A percentile compares a stretch with the other conserved stretches of the same genome.
These are phyloP conservation scores for Linum lewisii DNA, from an alignment of 345 rosid species.

Conservation along the genomic window DNA sequence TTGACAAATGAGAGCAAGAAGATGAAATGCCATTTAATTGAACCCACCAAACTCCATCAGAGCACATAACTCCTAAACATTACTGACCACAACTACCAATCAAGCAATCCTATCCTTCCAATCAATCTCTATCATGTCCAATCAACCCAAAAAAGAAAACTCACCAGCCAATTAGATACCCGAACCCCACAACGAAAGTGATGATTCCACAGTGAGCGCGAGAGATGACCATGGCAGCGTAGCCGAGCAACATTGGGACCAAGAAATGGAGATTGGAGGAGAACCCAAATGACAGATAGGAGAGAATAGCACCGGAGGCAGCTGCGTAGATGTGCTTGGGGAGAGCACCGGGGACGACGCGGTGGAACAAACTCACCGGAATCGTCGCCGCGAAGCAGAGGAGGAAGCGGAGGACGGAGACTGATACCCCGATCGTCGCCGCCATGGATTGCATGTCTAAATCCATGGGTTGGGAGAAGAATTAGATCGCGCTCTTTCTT, in stretches of 20 bases:
- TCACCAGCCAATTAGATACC: conserved; percentile 90
- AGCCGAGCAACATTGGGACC: conserved; percentile 71
- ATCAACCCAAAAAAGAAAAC: not conserved
- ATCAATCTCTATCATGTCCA: not conserved
- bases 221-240: conserved; percentile 59
- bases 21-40: not conserved
- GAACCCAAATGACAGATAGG: conserved; percentile 75
- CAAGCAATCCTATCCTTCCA: not conserved
- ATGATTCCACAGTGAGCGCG: conserved; percentile 61
- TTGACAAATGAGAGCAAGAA: not conserved
- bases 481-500: not conserved
- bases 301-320: conserved; percentile 52
- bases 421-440: conserved; percentile 65
- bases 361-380: conserved; percentile 59
- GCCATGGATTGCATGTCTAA: conserved; percentile 49
- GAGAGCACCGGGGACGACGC: conserved; percentile 51
- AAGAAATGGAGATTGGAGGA: conserved; percentile 87
- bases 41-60: not conserved
- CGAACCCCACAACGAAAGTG: conserved; percentile 64
- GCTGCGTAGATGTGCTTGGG: conserved; percentile 64
- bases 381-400: conserved; percentile 81
- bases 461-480: conserved; percentile 12
- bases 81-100: not conserved
- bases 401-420: conserved; percentile 77
- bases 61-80: not conserved